These are phyloP conservation scores for Sisymbrium altissimum DNA, from an alignment of 345 rosid genomes.

Conservation along the genomic window DNA sequence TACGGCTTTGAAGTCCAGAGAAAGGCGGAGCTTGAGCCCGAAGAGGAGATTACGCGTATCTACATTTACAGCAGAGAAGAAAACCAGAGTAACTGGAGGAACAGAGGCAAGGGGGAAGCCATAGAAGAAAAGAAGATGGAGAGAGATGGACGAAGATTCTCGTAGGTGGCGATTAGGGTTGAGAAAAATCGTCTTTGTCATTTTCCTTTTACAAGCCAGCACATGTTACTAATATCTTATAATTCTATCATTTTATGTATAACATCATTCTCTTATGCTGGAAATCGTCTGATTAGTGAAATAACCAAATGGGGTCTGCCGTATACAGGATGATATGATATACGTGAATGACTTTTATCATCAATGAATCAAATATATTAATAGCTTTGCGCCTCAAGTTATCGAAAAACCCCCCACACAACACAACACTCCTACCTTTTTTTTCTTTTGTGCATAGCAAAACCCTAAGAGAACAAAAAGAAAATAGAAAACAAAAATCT, in stretches of 20 bases:
- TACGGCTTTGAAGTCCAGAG: too few species aligned
- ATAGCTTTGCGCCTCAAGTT: background rate
- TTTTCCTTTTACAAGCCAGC: too few species aligned
- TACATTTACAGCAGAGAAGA: too few species aligned
- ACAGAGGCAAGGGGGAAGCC: too few species aligned
- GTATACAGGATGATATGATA: background rate
- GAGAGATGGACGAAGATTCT: too few species aligned
- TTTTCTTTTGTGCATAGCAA: conserved; percentile 7
- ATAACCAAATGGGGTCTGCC: background rate
- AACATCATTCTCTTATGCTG: background rate
- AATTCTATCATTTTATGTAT: too few species aligned
- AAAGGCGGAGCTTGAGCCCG: too few species aligned
- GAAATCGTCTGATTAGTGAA: background rate
- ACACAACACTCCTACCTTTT: background rate
- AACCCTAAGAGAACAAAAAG: background rate
- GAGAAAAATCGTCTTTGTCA: too few species aligned
- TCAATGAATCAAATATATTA: background rate
- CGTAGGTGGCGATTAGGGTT: too few species aligned
- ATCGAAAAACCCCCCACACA: background rate
- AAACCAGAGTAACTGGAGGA: too few species aligned
- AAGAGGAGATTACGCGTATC: too few species aligned
- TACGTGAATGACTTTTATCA: background rate
- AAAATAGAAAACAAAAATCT: background rate
- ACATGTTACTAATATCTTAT: background rate
- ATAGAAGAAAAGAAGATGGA: too few species aligned